Percentiles rank a stretch among this genome's conserved stretches.
These are phyloP conservation scores for Linnemannia hyalina DNA, from an alignment of 192 early-diverging fungal species.

Conservation along the genomic window DNA sequence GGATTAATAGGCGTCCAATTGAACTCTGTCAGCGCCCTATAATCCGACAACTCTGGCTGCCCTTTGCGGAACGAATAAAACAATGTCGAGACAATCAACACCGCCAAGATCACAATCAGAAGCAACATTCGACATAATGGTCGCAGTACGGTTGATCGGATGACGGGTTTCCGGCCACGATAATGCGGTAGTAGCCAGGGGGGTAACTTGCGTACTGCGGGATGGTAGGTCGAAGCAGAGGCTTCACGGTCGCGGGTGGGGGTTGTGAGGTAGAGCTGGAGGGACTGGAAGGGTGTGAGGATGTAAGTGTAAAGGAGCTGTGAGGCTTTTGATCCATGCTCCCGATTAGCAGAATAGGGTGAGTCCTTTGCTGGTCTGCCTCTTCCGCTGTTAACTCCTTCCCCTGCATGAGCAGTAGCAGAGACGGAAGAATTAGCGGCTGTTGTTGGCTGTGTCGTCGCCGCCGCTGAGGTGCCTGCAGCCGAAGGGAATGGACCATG, in stretches of 20 bases:
- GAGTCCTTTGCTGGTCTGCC: neutral
- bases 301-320: conserved; percentile 19
- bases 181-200: conserved; percentile 46
- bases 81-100: conserved; percentile 33
- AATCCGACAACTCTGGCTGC: conserved; percentile 44
- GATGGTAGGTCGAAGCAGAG: neutral
- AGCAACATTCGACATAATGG: conserved; percentile 29
- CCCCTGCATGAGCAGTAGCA: conserved; percentile 5
- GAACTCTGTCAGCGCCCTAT: conserved; percentile 52
- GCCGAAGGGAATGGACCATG: neutral
- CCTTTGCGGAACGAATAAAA: conserved; percentile 37
- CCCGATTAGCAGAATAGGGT: neutral
- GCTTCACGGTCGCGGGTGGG: conserved; percentile 15
- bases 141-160: conserved; percentile 25
- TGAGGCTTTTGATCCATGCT: conserved; percentile 14
- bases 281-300: conserved; percentile 15
- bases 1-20: conserved; percentile 65
- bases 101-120: conserved; percentile 11
- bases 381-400: neutral
- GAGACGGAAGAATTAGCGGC: neutral
- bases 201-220: conserved; percentile 6
- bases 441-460: neutral
- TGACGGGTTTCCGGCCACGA: neutral
- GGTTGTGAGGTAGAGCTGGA: conserved; percentile 18
- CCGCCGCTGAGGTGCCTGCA: neutral